Evolutionary conservation across 164 flowering plant species (phyloP), one percentile per base, ranked within the genome.

Genomic region (Tetracentron sinense): DNA sequence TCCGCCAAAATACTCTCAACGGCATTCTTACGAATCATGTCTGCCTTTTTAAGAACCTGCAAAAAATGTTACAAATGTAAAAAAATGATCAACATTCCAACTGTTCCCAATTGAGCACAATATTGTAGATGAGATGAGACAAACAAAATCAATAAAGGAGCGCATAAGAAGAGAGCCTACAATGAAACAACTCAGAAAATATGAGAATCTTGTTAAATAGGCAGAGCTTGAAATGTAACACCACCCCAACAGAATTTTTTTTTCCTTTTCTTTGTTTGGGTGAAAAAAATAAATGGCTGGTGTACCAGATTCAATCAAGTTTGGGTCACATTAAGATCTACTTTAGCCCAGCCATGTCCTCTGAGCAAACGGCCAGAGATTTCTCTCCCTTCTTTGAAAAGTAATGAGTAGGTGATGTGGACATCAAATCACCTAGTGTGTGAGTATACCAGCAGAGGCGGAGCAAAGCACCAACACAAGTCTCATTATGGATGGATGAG

Each of bases 1-100:
- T 95, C 99, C 19, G 97, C 99, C 75, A 95, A 78, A 57, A 95
- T 95, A 77, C 99, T 95, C 83, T 95, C 97, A 68, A 92, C 99
- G 38, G 99, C 99, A 85, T 95, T 95, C 75, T 95, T 95, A 16
- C 98, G 89, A 44, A 95, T 85, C 99, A 95, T 95, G 74, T 95
- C 99, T 22, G 97, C 99, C 83, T 95, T 95, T 68, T 80, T 88
- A 48, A 95, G 88, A 71, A 95, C 94, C 99, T 95, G 84, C 47
- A 67, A 12, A 19, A 48, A 51, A 52, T 15, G 23, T 48, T 31
- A 71, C 10, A 31, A n/a, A 62, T 35, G 10, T 0, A 56, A 1
- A 48, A 26, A 33, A 47, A 11, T 25, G 19, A 14, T 59, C 44
- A 57, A 50, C 20, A 60, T 12, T 5, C 42, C 30, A 14, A 55